Evolutionary conservation across 73 alveolate genomes (phyloP), one percentile per base, ranked within the genome.

Genomic region (Durusdinium trenchii): DNA sequence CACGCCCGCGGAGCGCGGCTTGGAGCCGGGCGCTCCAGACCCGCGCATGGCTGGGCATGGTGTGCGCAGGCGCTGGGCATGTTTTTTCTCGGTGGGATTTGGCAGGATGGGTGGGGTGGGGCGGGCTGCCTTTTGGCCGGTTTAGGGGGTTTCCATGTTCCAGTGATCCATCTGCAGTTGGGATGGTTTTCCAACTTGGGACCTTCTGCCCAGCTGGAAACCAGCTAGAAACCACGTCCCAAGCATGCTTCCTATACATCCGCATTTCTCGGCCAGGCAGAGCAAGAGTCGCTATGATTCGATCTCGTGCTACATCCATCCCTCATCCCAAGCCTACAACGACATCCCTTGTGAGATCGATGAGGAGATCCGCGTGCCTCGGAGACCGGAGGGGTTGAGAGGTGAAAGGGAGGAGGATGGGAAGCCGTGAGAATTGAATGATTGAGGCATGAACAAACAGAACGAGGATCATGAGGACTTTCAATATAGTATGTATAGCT

Each of bases 271-370:
- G 32, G 14, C 26, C 75, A 83, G 93, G 75, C 92, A 75, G 38
- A 93, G 71, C 93, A 93, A 93, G 93, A 93, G 99, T 32, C 90
- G 99, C 6, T 93, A 93, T 38, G 99, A 93, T 82, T 93, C 99
- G 52, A 93, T 93, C 64, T 93, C 99, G 32, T 93, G 99, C 93
- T 93, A 75, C 82, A 91, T 91, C 87, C 97, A 91, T 76, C 97
- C 97, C 2, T 51, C 71, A 16, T 91, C 97, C 1, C 62, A 45
- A 28, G 81, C 54, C n/a, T 78, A 47, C 97, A 91, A 91, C 57
- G 99, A 93, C 69, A 73, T 93, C 64, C 61, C 82, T 30, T 93
- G 99, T 64, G 99, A 93, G 64, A 51, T 64, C 35, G 99, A 93
- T 36, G 99, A 93, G 30, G 99, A 93, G n/a, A 45, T 51, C 51